phyloP scores from a whole-genome alignment of 805 yeast genomes.

The Dipodascus geniculatus region DNA sequence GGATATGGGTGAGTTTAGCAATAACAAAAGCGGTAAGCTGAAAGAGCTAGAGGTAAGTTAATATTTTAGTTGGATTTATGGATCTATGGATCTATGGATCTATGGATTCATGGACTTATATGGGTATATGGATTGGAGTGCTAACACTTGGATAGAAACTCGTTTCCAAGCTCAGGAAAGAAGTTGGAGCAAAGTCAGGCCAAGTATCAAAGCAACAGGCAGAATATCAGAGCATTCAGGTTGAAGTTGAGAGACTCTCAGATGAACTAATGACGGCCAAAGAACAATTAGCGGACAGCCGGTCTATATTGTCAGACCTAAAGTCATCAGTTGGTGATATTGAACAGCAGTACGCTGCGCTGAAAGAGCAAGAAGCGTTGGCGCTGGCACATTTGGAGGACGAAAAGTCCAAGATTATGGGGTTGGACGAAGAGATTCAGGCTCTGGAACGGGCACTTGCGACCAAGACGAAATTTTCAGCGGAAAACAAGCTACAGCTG shows the following conservation, averaged over 20 bases:
- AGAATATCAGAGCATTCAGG: conserved; percentile 47
- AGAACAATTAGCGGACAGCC: conserved; percentile 31
- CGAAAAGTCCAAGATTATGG: conserved; percentile 48
- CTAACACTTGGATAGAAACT: no score
- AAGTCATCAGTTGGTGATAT: conserved; percentile 25
- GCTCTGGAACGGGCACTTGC: conserved; percentile 29
- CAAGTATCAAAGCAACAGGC: conserved; percentile 37
- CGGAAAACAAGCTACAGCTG: conserved; percentile 17
- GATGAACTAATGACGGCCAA: conserved; percentile 40
- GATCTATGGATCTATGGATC: no score
- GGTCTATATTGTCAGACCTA: conserved; percentile 22
- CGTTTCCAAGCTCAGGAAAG: no score
- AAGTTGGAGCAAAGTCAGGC: conserved; percentile 28
- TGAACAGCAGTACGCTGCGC: conserved; percentile 21
- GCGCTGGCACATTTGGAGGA: conserved; percentile 28
- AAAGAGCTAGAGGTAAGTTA: conserved; percentile 38
- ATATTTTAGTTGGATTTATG: no score
- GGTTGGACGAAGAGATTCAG: conserved; percentile 64
- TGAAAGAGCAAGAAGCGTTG: conserved; percentile 20
- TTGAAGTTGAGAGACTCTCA: conserved; percentile 58
- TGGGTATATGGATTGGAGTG: no score
- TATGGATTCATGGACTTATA: no score
- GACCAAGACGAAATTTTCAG: conserved; percentile 17
- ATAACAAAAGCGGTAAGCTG: conserved; percentile 71
- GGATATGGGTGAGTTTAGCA: conserved; percentile 73